These are phyloP conservation scores for Penicillium turbatum DNA, from an alignment of 495 filamentous ascomycete species.

Conservation along the genomic window DNA sequence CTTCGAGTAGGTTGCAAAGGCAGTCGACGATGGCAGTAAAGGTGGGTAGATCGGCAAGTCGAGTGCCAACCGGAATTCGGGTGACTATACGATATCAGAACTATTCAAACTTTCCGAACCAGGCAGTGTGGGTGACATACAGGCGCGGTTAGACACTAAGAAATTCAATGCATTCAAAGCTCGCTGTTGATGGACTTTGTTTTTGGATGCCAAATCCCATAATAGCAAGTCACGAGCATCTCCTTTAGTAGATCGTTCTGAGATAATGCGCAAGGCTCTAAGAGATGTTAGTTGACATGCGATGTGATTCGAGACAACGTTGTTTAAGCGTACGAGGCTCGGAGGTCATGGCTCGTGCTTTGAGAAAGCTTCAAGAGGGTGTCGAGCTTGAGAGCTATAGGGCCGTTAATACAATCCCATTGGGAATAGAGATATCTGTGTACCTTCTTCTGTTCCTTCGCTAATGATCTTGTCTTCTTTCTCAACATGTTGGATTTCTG, in stretches of 20 bases:
- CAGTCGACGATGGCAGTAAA: slow-evolving; percentile 44
- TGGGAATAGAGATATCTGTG: not conserved
- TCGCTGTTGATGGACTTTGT: slow-evolving; percentile 32
- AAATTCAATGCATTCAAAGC: slow-evolving; percentile 45
- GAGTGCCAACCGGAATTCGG: slow-evolving; percentile 37
- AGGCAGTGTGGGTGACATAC: slow-evolving; percentile 23
- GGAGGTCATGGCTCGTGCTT: slow-evolving; percentile 49
- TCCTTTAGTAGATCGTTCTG: slow-evolving; percentile 43
- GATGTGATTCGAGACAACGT: not conserved
- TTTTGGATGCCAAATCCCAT: slow-evolving; percentile 36
- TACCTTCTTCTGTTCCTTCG: slow-evolving; percentile 48
- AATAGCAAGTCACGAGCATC: slow-evolving; percentile 40
- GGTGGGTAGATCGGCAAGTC: slow-evolving; percentile 36
- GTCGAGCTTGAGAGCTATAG: slow-evolving; percentile 46
- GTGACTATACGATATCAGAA: slow-evolving; percentile 30
- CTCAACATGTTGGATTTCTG: slow-evolving; percentile 46
- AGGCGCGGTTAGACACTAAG: slow-evolving; percentile 39
- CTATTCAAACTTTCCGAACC: not conserved
- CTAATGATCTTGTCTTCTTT: slow-evolving; percentile 44
- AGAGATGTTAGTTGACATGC: slow-evolving; percentile 7
- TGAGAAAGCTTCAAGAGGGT: slow-evolving; percentile 47
- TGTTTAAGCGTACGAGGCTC: slow-evolving; percentile 43
- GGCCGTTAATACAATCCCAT: not conserved
- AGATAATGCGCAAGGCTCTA: slow-evolving; percentile 48
- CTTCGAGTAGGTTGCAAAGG: slow-evolving; percentile 46